Evolutionary conservation across 352 stramenopile genomes (phyloP).

Genomic region (Phytophthora pistaciae): DNA sequence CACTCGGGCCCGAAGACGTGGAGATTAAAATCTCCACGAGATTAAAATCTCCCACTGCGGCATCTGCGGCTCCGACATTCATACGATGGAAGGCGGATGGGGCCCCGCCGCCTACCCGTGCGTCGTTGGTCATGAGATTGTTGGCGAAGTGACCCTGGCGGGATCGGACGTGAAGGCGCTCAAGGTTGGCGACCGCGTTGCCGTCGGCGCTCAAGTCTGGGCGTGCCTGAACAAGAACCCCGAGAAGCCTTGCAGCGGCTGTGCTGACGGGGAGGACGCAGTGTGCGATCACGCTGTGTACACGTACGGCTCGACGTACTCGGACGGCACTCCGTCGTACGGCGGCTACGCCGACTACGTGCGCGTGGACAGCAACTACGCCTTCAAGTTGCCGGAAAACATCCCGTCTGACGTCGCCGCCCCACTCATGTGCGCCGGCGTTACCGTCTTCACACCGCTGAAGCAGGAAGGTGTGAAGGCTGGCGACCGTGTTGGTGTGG

Average conservation of each 20-base stretch:
- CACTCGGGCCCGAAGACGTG: slow-evolving; percentile 1
- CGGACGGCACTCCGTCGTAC: neutral
- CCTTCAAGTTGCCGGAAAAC: slow-evolving; percentile 7
- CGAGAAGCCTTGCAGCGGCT: neutral
- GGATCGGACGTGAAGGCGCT: neutral
- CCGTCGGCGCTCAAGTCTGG: neutral
- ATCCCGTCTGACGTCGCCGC: slow-evolving; percentile 7
- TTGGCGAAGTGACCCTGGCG: slow-evolving; percentile 4
- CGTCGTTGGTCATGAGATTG: slow-evolving; percentile 13
- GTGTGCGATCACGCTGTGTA: neutral
- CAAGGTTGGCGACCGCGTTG: neutral
- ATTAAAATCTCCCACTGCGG: slow-evolving; percentile 6
- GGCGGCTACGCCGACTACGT: slow-evolving; percentile 8
- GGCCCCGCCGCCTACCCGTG: slow-evolving; percentile 1
- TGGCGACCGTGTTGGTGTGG: slow-evolving; percentile 10
- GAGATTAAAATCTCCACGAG: slow-evolving; percentile 7
- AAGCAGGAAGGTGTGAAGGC: slow-evolving; percentile 13
- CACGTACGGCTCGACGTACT: neutral
- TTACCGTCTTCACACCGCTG: slow-evolving; percentile 1
- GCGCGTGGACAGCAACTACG: slow-evolving; percentile 7
- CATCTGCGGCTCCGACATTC: slow-evolving; percentile 12
- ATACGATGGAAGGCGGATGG: slow-evolving; percentile 8
- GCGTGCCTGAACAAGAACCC: slow-evolving; percentile 9
- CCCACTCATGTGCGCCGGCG: slow-evolving; percentile 9
- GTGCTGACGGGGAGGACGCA: neutral